Evolutionary conservation across 2,329 filamentous ascomycete species (phyloP).

Genomic region (Hypoxylon sp.): DNA sequence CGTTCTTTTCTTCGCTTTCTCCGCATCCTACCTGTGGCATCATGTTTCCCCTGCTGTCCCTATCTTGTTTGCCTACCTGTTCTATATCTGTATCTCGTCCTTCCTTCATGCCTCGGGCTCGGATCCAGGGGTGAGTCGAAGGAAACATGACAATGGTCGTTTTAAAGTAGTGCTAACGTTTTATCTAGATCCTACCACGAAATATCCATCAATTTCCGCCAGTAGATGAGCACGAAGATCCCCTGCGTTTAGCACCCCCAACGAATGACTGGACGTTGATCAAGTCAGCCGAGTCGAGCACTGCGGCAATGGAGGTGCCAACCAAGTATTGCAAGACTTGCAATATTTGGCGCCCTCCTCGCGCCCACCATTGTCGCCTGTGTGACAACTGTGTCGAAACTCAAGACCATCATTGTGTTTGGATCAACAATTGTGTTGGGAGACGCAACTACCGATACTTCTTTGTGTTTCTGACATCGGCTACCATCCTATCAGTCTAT

Average conservation of each 20-base stretch:
- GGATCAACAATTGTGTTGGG: conserved; percentile 98
- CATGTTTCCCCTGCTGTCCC: conserved; percentile 91
- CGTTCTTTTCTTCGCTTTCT: conserved; percentile 87
- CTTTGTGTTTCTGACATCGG: conserved; percentile 87
- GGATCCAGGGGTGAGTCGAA: conserved; percentile 85
- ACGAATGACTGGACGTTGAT: conserved; percentile 96
- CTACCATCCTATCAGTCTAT: conserved; percentile 82
- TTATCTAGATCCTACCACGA: conserved; percentile 86
- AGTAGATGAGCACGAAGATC: conserved; percentile 81
- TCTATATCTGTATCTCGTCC: conserved; percentile 90
- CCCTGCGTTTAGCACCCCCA: conserved; percentile 83
- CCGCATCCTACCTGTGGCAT: conserved; percentile 87
- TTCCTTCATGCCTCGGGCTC: conserved; percentile 93
- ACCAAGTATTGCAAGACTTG: conserved; percentile 99
- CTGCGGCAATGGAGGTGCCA: conserved; percentile 95
- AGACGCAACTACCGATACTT: conserved; percentile 98
- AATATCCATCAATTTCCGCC: conserved; percentile 93
- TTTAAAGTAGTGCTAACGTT: conserved; percentile 28
- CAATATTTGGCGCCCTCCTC: conserved; percentile 95
- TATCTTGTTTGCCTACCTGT: conserved; percentile 91
- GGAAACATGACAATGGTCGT: background rate
- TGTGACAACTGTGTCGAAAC: conserved; percentile 99
- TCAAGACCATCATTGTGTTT: conserved; percentile 98
- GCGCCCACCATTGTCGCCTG: conserved; percentile 94
- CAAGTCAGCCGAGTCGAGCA: conserved; percentile 79